A percentile compares a stretch with the other conserved stretches of the same genome.
Conservation (phyloP, 306 rosid species). For the Glycine soja region DNA sequence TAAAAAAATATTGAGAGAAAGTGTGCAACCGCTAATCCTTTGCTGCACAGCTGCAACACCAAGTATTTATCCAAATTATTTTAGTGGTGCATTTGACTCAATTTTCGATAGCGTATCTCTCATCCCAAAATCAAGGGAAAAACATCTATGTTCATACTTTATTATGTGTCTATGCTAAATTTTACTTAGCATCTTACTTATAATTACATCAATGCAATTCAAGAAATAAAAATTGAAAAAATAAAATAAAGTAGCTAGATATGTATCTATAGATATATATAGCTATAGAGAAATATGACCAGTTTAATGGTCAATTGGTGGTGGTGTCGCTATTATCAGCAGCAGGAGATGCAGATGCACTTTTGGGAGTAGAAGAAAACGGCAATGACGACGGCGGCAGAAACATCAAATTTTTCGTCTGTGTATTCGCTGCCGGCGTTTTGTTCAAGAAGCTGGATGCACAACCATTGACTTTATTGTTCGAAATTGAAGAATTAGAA, state of each 20-base stretch:
- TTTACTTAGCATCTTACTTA: constrained; percentile 18
- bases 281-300: background rate
- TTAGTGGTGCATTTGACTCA: background rate
- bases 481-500: constrained; percentile 35
- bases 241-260: background rate
- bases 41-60: background rate
- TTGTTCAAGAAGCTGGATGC: constrained; percentile 67
- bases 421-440: constrained; percentile 42
- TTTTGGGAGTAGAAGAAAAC: constrained; percentile 60
- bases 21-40: background rate
- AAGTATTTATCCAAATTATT: background rate
- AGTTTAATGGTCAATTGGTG: constrained; percentile 3
- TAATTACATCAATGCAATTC: constrained; percentile 37
- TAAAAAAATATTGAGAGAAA: background rate
- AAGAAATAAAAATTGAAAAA: background rate
- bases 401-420: constrained; percentile 54
- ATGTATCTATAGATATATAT: background rate
- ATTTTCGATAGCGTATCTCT: background rate
- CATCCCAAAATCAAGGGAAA: background rate
- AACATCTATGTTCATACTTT: background rate
- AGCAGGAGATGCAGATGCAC: constrained; percentile 68
- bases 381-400: constrained; percentile 66
- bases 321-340: constrained; percentile 51
- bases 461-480: constrained; percentile 50
- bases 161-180: background rate